phyloP scores from a whole-genome alignment of 2,329 filamentous ascomycete species.

The Cryphonectria japonica region DNA sequence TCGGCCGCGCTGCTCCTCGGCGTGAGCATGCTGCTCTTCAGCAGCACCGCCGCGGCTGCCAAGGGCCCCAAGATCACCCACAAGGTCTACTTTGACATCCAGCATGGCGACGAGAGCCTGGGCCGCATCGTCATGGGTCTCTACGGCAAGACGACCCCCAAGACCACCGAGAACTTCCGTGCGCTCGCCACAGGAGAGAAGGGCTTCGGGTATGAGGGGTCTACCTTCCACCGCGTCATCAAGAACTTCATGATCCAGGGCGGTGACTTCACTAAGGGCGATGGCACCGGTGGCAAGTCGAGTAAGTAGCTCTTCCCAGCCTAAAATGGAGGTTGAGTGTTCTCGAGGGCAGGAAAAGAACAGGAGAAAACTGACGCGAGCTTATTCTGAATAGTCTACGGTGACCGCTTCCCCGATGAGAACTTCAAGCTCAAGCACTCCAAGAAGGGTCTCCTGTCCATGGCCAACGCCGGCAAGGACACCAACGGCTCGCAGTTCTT shows the following conservation, averaged over 20 bases:
- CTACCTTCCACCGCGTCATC: slow-evolving; percentile 87
- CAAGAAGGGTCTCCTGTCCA: slow-evolving; percentile 81
- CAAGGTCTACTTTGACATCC: slow-evolving; percentile 91
- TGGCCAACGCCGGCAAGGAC: slow-evolving; percentile 84
- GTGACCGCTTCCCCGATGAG: slow-evolving; percentile 82
- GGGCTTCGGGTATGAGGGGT: slow-evolving; percentile 82
- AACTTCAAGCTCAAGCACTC: slow-evolving; percentile 95
- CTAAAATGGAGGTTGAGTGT: background rate
- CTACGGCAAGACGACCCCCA: slow-evolving; percentile 85
- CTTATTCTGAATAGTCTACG: slow-evolving; percentile 64
- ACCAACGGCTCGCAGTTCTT: slow-evolving; percentile 92
- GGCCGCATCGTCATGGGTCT: slow-evolving; percentile 81
- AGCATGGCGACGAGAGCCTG: slow-evolving; percentile 72
- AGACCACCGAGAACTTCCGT: slow-evolving; percentile 75
- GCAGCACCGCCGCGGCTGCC: slow-evolving; percentile 71
- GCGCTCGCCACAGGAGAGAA: slow-evolving; percentile 84
- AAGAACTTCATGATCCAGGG: slow-evolving; percentile 92
- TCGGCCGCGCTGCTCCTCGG: slow-evolving; percentile 77
- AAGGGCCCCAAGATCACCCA: slow-evolving; percentile 95
- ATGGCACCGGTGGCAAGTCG: slow-evolving; percentile 84
- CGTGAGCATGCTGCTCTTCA: slow-evolving; percentile 74
- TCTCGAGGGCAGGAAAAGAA: background rate
- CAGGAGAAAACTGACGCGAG: background rate
- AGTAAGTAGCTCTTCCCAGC: slow-evolving; percentile 54
- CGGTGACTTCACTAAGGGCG: slow-evolving; percentile 82